Percentiles rank a stretch among this genome's conserved stretches.
Evolutionary conservation across 1,284 basidiomycete genomes (phyloP).

Genomic region (Malassezia obtusa): DNA sequence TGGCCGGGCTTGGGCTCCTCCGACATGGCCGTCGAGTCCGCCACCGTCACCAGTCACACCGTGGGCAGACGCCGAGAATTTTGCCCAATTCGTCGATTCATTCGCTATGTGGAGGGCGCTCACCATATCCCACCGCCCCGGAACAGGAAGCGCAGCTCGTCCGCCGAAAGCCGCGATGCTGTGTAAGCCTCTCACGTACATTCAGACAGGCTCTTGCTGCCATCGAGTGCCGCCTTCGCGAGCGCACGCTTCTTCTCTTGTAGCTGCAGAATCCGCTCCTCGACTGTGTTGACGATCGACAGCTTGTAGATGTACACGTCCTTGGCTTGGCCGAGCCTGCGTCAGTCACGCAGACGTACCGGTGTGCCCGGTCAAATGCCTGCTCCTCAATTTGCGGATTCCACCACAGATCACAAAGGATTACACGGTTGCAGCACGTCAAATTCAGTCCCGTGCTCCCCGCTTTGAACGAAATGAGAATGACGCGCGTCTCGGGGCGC

Average conservation of each 20-base stretch:
- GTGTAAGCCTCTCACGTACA: background rate
- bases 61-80: background rate
- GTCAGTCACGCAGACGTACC: slow-evolving; percentile 23
- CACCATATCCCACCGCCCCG: background rate
- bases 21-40: background rate
- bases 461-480: slow-evolving; percentile 92
- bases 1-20: background rate
- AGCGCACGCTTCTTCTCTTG: slow-evolving; percentile 69
- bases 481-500: slow-evolving; percentile 58
- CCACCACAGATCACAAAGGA: slow-evolving; percentile 91
- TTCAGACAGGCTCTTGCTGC: slow-evolving; percentile 45
- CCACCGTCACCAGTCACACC: background rate
- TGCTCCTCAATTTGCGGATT: slow-evolving; percentile 57
- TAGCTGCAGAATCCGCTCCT: slow-evolving; percentile 71
- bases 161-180: background rate
- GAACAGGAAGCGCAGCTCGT: slow-evolving; percentile 6
- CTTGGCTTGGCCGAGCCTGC: slow-evolving; percentile 69
- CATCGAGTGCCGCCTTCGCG: slow-evolving; percentile 72
- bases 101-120: background rate
- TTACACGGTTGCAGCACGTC: slow-evolving; percentile 86
- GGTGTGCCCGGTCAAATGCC: slow-evolving; percentile 83
- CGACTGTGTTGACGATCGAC: slow-evolving; percentile 75
- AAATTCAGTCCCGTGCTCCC: slow-evolving; percentile 89
- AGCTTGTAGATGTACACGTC: slow-evolving; percentile 89
- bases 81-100: background rate